phyloP scores from a whole-genome alignment of 202 grass and related monocot genomes.

The Schoenoplectus triqueter region DNA sequence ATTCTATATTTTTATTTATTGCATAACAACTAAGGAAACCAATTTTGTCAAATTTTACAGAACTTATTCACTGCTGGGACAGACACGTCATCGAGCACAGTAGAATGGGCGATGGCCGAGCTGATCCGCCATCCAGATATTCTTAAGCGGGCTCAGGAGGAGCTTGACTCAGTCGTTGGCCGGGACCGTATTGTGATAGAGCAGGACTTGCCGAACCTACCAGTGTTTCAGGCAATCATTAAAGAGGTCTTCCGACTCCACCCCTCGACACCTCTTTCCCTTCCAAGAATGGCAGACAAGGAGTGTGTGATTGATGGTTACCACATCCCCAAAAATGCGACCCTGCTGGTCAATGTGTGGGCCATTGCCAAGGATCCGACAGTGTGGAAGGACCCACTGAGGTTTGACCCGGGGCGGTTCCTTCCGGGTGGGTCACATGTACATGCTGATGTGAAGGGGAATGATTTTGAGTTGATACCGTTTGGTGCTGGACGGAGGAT shows the following conservation, averaged over 20 bases:
- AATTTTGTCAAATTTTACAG: conserved; percentile 25
- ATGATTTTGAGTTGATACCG: conserved; percentile 66
- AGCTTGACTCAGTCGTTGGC: conserved; percentile 58
- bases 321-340: conserved; percentile 51
- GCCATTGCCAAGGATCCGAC: conserved; percentile 59
- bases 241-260: conserved; percentile 78
- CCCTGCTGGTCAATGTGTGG: conserved; percentile 76
- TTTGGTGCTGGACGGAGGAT: conserved; percentile 68
- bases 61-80: conserved; percentile 71
- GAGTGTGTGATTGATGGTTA: conserved; percentile 58
- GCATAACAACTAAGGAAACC: neutral
- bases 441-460: conserved; percentile 52
- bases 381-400: conserved; percentile 48
- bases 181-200: conserved; percentile 45
- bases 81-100: conserved; percentile 63
- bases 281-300: conserved; percentile 53
- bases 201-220: conserved; percentile 52
- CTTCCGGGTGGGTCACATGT: conserved; percentile 44
- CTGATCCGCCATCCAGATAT: conserved; percentile 61
- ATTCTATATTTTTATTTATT: neutral
- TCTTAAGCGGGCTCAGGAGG: conserved; percentile 43
- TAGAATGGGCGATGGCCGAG: conserved; percentile 68
- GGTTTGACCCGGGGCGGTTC: conserved; percentile 50
- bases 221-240: conserved; percentile 52
- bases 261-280: conserved; percentile 68